phyloP scores from a whole-genome alignment of 2,329 filamentous ascomycete species.

The Ophiostoma ulmi region DNA sequence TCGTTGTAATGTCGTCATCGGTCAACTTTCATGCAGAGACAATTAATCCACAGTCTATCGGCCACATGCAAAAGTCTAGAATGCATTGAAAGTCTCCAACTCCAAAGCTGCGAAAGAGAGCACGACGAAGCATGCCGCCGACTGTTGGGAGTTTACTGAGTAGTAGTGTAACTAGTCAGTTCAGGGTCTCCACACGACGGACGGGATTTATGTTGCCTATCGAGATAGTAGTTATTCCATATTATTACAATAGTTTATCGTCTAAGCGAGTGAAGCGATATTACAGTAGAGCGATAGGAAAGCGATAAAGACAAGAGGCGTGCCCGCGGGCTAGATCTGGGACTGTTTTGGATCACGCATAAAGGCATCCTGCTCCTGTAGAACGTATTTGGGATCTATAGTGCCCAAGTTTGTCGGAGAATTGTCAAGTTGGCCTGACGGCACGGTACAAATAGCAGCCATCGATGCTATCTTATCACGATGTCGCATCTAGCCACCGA shows the following conservation, averaged over 20 bases:
- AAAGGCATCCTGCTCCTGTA: not conserved
- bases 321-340: not conserved
- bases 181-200: slow-evolving; percentile 1
- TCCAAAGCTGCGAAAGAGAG: not conserved
- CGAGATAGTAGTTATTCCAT: not conserved
- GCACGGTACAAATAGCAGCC: not conserved
- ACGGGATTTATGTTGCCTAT: not conserved
- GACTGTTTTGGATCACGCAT: not conserved
- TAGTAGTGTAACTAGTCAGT: not conserved
- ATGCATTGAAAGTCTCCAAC: not conserved
- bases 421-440: not conserved
- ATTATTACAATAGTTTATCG: slow-evolving; percentile 3
- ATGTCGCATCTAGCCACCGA: slow-evolving; percentile 4
- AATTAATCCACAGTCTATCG: not conserved
- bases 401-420: not conserved
- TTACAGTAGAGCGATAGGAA: not conserved
- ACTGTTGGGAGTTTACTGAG: not conserved
- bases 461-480: not conserved
- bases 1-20: not conserved
- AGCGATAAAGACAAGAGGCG: not conserved
- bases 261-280: not conserved
- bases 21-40: not conserved
- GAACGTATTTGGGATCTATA: not conserved
- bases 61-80: not conserved
- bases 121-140: not conserved